Evolutionary conservation across 768 basidiomycete genomes (phyloP), one percentile per base, ranked within the genome.

Genomic region (Sporobolomyces pararoseus): DNA sequence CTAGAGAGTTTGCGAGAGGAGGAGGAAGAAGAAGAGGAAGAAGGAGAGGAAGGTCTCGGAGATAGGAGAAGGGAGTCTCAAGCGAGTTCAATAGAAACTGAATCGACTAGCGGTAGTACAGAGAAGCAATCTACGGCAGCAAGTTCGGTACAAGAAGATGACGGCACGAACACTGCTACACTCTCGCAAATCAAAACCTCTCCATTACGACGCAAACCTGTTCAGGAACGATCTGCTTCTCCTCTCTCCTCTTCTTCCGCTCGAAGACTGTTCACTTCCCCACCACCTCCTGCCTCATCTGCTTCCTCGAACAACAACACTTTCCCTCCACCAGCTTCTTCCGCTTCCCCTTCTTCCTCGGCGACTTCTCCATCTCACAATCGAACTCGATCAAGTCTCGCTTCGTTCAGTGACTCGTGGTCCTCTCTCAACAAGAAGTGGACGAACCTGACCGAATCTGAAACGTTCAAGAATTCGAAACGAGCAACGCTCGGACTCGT

Each of bases 401-500:
- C 61, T 21, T 51, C 67, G 31, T 65, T 69, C 63, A 29, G 53
- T 2, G 59, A 55, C 50, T 50, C 50, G 0, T 73, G 72, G 72
- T 31, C 64, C 7, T 59, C 64, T 0, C 17, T 73, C 50, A 50
- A 51, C 54, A 65, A 61, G 32, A 39, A 37, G 1, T 61, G 49
- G 63, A 49, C 58, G 2, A 57, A 64, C 44, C 34, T 71, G 10
- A 42, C 58, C 35, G 59, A 65, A 29, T 44, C 35, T 9, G 73
- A 74, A 7, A 54, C 58, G 42, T 51, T 74, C 46, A 53, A 57
- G 35, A 42, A 51, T 46, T 49, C 54, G 35, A 62, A 50, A 39
- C 32, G 51, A 2, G 54, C 66, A 47, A 63, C 73, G n/a, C 21
- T 66, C 7, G 62, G 62, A 17, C 35, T 71, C 2, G 66, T 74